Base-by-base conservation (phyloP, 2,329 filamentous ascomycete genomes). In the Scytalidium lignicola region DNA sequence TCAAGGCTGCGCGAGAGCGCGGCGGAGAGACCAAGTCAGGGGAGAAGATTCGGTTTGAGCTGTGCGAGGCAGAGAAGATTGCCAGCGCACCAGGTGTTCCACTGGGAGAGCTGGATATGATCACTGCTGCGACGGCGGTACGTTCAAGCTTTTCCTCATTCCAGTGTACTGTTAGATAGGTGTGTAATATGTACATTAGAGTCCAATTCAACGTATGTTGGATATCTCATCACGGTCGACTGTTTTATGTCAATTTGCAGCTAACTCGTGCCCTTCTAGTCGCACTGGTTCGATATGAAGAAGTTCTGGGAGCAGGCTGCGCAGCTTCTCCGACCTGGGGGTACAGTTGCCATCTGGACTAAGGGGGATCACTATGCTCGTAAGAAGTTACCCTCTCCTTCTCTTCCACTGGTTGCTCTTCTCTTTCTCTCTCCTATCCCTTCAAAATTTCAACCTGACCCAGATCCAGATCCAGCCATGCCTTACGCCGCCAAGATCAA, bases 261-360 rank as follows among this genome's bases (percentile, higher is more conserved):
- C 23, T 26, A 26, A 44, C 39, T 44, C n/a, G 7, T 15, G n/a
- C n/a, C n/a, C 9, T 26, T 44, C n/a, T 7, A 61, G 39, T 68
- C 70, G 1, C 74, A 76, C 50, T 76, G 73, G 73, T 74, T 76
- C 58, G 65, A 74, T 47, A 66, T 74, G 62, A 54, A 64, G 0
- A 51, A 50, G 0, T 75, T 75, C 61, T 76, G 70, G 63, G 26
- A 52, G 3, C 56, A 62, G 2, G 74, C 70, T 2, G 70, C 67
- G 2, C 57, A 63, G 21, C 57, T 70, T 3, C 58, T 76, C 17
- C 69, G 65, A 46, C 70, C 71, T 0, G 70, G 67, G 18, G 74
- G 73, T 18, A 74, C 65, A 9, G 65, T 75, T 1, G 70, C 70
- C 3, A 48, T 75, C 3, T 75, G 70, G 68, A 60, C 60, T 1